These are phyloP conservation scores for Sporisorium sorghi DNA, from an alignment of 1,284 basidiomycete genomes.

Conservation along the genomic window DNA sequence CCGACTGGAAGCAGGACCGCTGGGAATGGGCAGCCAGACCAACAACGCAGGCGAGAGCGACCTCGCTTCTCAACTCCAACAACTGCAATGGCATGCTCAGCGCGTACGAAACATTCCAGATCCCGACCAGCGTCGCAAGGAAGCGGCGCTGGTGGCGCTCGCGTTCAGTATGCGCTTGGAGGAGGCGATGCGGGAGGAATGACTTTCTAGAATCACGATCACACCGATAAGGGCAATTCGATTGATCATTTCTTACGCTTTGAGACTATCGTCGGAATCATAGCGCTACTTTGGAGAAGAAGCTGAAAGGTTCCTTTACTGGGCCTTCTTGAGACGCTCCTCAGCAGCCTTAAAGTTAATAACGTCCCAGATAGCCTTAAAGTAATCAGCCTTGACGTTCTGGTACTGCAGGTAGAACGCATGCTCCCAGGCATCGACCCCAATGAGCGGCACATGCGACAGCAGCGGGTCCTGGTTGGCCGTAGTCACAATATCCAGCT, in stretches of 20 bases:
- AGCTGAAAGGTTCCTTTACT: constrained; percentile 28
- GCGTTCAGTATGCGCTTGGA: constrained; percentile 40
- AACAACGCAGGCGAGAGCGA: constrained; percentile 10
- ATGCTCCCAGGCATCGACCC: constrained; percentile 69
- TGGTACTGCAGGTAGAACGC: constrained; percentile 68
- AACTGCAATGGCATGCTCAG: constrained; percentile 47
- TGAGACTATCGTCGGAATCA: no score
- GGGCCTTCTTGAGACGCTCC: constrained; percentile 63
- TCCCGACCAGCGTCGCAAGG: constrained; percentile 39
- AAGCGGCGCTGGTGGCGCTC: constrained; percentile 46
- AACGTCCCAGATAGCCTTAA: constrained; percentile 68
- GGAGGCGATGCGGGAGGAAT: constrained; percentile 7
- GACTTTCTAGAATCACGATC: constrained; percentile 18
- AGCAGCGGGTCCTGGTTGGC: constrained; percentile 68
- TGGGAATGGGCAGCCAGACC: constrained; percentile 14
- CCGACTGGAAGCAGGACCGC: constrained; percentile 14
- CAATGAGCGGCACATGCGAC: constrained; percentile 66
- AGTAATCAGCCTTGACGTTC: constrained; percentile 69
- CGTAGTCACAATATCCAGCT: constrained; percentile 65
- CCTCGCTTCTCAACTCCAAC: constrained; percentile 27
- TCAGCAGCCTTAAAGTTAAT: constrained; percentile 69
- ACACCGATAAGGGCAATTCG: not conserved
- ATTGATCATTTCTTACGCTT: not conserved
- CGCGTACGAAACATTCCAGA: constrained; percentile 43
- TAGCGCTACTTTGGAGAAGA: no score